Evolutionary conservation across 306 rosid species (phyloP).

Genomic region (Cicer judaicum): DNA sequence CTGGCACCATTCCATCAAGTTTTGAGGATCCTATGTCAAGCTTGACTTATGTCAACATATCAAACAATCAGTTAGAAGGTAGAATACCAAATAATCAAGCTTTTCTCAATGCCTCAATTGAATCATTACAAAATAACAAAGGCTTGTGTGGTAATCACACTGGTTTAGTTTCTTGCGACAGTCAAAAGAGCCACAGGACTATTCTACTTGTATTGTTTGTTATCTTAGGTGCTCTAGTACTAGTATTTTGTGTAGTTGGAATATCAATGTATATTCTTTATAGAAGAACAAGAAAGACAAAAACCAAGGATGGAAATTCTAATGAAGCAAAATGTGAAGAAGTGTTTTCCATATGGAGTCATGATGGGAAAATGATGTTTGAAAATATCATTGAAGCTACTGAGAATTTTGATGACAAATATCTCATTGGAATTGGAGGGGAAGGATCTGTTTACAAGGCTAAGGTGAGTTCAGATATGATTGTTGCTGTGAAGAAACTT

Average conservation of each 20-base stretch:
- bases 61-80: constrained; percentile 45
- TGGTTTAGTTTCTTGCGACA: constrained; percentile 9
- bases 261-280: constrained; percentile 34
- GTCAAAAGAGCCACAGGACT: neutral
- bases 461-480: constrained; percentile 1
- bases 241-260: constrained; percentile 16
- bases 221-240: constrained; percentile 7
- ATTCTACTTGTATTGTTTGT: neutral
- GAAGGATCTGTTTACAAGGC: constrained; percentile 42
- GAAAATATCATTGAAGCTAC: constrained; percentile 44
- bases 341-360: constrained; percentile 36
- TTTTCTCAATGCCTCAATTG: constrained; percentile 40
- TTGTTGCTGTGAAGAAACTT: constrained; percentile 46
- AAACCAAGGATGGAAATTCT: neutral
- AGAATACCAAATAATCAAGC: constrained; percentile 36
- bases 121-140: constrained; percentile 36
- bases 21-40: constrained; percentile 43
- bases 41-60: constrained; percentile 50
- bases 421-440: constrained; percentile 41
- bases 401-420: constrained; percentile 29
- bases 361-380: constrained; percentile 40
- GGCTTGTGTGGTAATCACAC: constrained; percentile 43
- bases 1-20: constrained; percentile 48
- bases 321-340: constrained; percentile 1
- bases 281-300: neutral